Evolutionary conservation across 192 early-diverging fungal species (phyloP).

Genomic region (Mortierella hygrophila): DNA sequence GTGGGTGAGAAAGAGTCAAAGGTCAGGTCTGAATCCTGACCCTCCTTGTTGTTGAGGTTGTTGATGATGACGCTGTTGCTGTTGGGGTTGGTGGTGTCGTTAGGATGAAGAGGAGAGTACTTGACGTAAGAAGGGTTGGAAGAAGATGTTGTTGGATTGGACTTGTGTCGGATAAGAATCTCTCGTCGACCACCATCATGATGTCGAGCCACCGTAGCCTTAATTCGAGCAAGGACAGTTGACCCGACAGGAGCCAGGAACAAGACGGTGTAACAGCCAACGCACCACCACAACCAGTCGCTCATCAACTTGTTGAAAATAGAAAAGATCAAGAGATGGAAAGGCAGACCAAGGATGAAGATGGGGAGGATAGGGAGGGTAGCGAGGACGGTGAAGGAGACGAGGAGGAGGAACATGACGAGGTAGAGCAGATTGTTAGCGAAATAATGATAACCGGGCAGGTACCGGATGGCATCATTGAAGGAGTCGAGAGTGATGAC

Average conservation of each 20-base stretch:
- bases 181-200: constrained; percentile 5
- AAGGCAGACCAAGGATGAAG: constrained; percentile 34
- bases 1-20: not conserved
- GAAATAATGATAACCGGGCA: constrained; percentile 43
- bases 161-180: constrained; percentile 18
- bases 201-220: not conserved
- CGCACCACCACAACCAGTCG: constrained; percentile 42
- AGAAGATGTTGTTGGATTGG: not conserved
- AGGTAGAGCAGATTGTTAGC: constrained; percentile 56
- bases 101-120: constrained; percentile 24
- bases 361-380: constrained; percentile 31
- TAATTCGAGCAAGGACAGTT: constrained; percentile 3
- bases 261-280: constrained; percentile 31
- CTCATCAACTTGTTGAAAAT: constrained; percentile 49
- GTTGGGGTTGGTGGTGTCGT: not conserved
- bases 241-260: constrained; percentile 24
- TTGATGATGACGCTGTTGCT: not conserved
- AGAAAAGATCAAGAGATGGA: constrained; percentile 54
- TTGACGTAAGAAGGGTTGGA: constrained; percentile 6
- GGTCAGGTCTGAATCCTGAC: not conserved
- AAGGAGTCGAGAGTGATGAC: constrained; percentile 46
- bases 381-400: constrained; percentile 37
- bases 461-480: constrained; percentile 46
- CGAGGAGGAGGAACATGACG: constrained; percentile 51
- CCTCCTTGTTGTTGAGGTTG: not conserved